These are phyloP conservation scores for Fragaria vesca DNA, from an alignment of 306 rosid genomes.

Conservation along the genomic window DNA sequence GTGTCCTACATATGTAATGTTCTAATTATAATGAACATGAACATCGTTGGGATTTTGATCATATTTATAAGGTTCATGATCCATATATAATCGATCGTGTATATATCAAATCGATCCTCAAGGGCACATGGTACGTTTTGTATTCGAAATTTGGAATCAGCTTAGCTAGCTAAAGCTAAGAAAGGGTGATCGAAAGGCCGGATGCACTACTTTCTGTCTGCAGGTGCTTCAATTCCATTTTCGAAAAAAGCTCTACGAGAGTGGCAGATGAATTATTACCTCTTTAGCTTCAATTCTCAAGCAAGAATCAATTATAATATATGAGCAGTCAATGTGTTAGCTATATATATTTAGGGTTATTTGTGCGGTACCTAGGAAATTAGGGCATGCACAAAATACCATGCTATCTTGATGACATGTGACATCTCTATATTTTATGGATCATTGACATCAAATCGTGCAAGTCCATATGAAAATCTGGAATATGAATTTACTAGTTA, in stretches of 20 bases:
- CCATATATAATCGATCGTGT: too few species aligned
- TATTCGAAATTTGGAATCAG: constrained; percentile 6
- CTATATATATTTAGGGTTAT: background rate
- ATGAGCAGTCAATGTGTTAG: background rate
- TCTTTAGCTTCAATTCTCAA: background rate
- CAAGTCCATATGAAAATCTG: background rate
- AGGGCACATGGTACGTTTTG: background rate
- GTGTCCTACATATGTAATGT: background rate
- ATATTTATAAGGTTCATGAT: background rate
- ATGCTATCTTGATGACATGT: constrained; percentile 4
- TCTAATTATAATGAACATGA: background rate
- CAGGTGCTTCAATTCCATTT: background rate
- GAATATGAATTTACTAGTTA: background rate
- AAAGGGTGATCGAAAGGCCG: background rate
- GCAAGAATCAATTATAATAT: background rate
- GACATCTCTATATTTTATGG: background rate
- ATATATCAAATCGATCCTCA: background rate
- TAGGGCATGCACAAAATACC: constrained; percentile 6
- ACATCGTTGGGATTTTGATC: background rate
- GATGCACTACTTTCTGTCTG: background rate
- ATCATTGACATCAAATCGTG: constrained; percentile 1
- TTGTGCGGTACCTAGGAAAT: background rate
- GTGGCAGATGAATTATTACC: background rate
- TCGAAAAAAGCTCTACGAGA: background rate
- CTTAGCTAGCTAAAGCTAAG: background rate